A percentile compares a stretch with the other conserved stretches of the same genome.
These are phyloP conservation scores for Solanum clarkiae DNA, from an alignment of 257 asterid species.

Conservation along the genomic window DNA sequence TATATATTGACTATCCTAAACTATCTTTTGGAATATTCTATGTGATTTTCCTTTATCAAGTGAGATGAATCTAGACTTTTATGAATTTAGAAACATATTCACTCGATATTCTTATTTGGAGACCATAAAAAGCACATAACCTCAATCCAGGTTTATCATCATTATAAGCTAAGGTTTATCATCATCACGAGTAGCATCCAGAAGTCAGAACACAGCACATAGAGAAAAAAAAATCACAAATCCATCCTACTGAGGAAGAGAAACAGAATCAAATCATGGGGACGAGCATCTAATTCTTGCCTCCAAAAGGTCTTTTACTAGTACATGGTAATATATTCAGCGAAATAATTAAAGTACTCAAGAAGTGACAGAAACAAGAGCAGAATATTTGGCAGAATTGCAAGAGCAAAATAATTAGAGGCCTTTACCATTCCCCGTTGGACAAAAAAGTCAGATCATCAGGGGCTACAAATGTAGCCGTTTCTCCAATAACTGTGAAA, in stretches of 20 bases:
- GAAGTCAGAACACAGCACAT: background rate
- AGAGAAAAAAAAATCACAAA: background rate
- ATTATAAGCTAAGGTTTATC: background rate
- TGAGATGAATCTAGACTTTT: background rate
- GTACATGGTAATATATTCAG: background rate
- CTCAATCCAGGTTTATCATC: background rate
- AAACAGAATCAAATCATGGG: background rate
- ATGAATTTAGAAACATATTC: background rate
- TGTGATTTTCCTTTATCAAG: background rate
- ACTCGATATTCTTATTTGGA: background rate
- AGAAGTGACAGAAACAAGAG: background rate
- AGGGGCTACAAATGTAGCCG: slow-evolving; percentile 67
- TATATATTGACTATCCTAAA: background rate
- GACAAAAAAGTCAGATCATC: slow-evolving; percentile 64
- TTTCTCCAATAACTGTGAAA: slow-evolving; percentile 93
- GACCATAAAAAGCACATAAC: background rate
- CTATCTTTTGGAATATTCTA: background rate
- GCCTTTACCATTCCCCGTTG: slow-evolving; percentile 91
- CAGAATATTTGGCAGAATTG: background rate
- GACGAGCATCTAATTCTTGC: background rate
- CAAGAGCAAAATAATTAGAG: background rate
- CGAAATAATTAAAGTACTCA: background rate
- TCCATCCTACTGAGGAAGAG: background rate
- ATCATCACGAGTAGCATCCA: background rate
- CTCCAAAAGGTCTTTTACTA: background rate